A percentile compares a stretch with the other conserved stretches of the same genome.
phyloP scores from a whole-genome alignment of 495 filamentous ascomycete species.

The Aspergillus hancockii region DNA sequence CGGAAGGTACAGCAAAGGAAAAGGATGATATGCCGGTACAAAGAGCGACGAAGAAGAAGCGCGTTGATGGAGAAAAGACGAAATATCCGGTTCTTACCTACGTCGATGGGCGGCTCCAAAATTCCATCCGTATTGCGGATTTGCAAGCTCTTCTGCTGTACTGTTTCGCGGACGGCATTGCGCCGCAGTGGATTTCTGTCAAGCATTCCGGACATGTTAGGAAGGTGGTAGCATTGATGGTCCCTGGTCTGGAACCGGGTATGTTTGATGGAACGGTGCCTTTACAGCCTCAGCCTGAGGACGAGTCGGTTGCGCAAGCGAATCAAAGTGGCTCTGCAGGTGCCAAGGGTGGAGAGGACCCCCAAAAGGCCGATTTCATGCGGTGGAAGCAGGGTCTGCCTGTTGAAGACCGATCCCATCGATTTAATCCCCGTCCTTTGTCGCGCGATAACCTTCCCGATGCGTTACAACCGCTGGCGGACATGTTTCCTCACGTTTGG shows the following conservation, averaged over 20 bases:
- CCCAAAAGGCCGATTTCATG: conserved; percentile 35
- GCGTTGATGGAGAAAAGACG: conserved; percentile 57
- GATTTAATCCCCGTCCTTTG: conserved; percentile 74
- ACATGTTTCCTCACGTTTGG: conserved; percentile 86
- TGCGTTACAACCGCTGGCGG: conserved; percentile 68
- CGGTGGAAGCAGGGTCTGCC: conserved; percentile 49
- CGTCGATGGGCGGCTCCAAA: conserved; percentile 66
- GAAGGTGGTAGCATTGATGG: conserved; percentile 90
- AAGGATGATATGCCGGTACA: conserved; percentile 9
- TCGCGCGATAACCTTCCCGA: conserved; percentile 58
- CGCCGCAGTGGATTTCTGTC: conserved; percentile 86
- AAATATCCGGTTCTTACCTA: conserved; percentile 78
- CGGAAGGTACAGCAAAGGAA: conserved; percentile 17
- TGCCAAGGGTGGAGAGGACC: conserved; percentile 16
- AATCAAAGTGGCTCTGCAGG: conserved; percentile 9
- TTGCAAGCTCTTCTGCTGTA: conserved; percentile 85
- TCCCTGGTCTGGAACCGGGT: conserved; percentile 83
- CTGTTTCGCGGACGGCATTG: conserved; percentile 78
- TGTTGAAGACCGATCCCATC: conserved; percentile 39
- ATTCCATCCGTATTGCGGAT: conserved; percentile 73
- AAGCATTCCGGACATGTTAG: conserved; percentile 72
- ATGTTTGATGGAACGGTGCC: conserved; percentile 79
- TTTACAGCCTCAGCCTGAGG: conserved; percentile 37
- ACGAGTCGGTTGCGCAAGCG: conserved; percentile 16
- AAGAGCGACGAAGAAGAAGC: conserved; percentile 36